A percentile compares a stretch with the other conserved stretches of the same genome.
Evolutionary conservation across 305 asterid genomes (phyloP).

Genomic region (Coffea humblotiana): DNA sequence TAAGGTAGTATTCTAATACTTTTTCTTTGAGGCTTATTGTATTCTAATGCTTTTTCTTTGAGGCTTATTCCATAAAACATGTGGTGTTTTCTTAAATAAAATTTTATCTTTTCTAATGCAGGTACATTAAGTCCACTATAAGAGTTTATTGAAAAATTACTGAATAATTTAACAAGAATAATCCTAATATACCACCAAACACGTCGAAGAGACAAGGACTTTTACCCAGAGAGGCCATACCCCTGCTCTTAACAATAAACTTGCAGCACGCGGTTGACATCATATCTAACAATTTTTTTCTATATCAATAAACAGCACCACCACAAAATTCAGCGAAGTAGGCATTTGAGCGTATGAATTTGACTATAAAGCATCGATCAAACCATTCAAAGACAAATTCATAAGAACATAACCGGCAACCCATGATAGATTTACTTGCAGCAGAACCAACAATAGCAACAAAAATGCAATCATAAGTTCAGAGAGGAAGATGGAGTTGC

Average conservation of each 20-base stretch:
- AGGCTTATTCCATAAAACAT: no score
- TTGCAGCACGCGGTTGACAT: not conserved
- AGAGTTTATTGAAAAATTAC: no score
- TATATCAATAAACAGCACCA: not conserved
- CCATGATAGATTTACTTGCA: not conserved
- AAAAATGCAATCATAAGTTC: not conserved
- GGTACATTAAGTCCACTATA: no score
- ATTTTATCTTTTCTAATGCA: no score
- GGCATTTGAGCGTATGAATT: not conserved
- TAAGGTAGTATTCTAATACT: no score
- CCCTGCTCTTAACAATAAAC: not conserved
- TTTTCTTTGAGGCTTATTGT: no score
- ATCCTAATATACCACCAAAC: no score
- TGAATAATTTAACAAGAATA: no score
- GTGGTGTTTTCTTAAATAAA: no score
- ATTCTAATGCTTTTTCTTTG: no score
- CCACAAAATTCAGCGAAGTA: not conserved
- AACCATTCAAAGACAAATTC: not conserved
- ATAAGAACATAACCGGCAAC: not conserved
- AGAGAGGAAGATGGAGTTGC: not conserved
- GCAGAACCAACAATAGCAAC: not conserved
- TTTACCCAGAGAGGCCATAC: not conserved
- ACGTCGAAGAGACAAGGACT: not conserved
- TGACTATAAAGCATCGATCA: not conserved
- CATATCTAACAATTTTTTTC: no score